Base-by-base conservation (phyloP, 108 stramenopile species). In the Hondaea fermentalgiana region DNA sequence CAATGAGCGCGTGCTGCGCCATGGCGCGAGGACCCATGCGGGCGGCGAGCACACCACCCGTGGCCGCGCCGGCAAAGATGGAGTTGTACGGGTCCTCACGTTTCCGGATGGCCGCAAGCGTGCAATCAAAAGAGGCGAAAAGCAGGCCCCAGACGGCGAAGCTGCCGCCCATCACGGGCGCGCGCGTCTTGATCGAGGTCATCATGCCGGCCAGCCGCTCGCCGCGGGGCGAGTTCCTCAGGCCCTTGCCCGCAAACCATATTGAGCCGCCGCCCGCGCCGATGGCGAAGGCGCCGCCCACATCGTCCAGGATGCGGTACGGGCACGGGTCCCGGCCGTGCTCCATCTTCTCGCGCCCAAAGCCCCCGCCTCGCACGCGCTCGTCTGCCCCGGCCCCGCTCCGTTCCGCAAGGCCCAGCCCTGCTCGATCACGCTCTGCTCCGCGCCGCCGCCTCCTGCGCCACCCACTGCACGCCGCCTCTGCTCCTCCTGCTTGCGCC, bases 71-170 rank as follows among this genome's bases (percentile, higher is more conserved):
- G 14, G 92, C 94, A n/a, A 98, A 90, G 83, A 99, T 99, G 59
- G 97, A 94, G 87, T 99, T 99, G 98, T 98, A 99, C 6, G 99
- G 97, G 94, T 99, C 99, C 94, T 99, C 99, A 93, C 95, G 98
- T 91, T 97, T 96, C 64, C 98, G 95, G 35, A 98, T 89, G 17
- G 96, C 95, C 19, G 96, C 96, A 43, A 99, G 91, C 23, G 95
- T 92, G 92, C 98, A 99, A 92, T 99, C 98, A 87, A 95, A 98
- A 72, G 96, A 94, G 19, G 98, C 97, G 92, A 98, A 99, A n/a
- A 98, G 88, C 25, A 96, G 97, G 43, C 98, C 98, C 98, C 98
- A 99, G 44, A 92, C 92, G 16, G 93, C 93, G 49, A 94, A 94
- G 49, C 51, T 91, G 16, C 89, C 98, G 64, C 98, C 98, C 90